Conservation (phyloP, 2,329 filamentous ascomycete species). For the Fusarium miscanthi region DNA sequence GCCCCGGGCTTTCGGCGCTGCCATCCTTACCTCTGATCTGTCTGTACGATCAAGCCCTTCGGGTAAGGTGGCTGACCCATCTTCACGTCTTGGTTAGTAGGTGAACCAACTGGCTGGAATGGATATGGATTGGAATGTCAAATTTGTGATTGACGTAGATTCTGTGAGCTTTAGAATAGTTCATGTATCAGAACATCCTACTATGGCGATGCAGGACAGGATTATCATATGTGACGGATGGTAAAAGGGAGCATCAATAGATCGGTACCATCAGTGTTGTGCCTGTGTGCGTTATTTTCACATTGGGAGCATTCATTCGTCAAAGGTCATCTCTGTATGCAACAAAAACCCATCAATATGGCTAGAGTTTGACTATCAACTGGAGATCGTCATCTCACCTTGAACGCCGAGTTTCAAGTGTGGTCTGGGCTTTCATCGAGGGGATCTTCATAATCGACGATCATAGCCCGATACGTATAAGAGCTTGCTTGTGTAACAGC, state of each 20-base stretch:
- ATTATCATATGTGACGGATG: not conserved
- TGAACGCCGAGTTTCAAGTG: not conserved
- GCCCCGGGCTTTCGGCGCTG: constrained; percentile 8
- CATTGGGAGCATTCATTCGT: not conserved
- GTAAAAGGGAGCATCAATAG: not conserved
- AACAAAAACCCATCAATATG: not conserved
- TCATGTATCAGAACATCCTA: not conserved
- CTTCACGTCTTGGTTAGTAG: constrained; percentile 22
- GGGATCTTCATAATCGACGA: constrained; percentile 20
- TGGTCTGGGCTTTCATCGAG: constrained; percentile 6
- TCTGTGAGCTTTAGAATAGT: constrained; percentile 10
- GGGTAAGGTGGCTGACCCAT: constrained; percentile 37
- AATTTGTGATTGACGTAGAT: constrained; percentile 17
- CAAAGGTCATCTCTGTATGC: not conserved
- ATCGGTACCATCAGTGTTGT: not conserved
- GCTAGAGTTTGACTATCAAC: not conserved
- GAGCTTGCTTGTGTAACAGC: constrained; percentile 33
- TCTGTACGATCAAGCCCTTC: constrained; percentile 30
- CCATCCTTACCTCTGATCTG: constrained; percentile 24
- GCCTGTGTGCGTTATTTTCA: not conserved
- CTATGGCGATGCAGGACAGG: not conserved
- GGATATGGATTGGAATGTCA: constrained; percentile 35
- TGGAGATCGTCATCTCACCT: constrained; percentile 7
- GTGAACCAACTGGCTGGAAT: constrained; percentile 42
- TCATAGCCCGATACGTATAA: constrained; percentile 23